phyloP scores from a whole-genome alignment of 2,329 filamentous ascomycete species.

The Fusarium sp. region DNA sequence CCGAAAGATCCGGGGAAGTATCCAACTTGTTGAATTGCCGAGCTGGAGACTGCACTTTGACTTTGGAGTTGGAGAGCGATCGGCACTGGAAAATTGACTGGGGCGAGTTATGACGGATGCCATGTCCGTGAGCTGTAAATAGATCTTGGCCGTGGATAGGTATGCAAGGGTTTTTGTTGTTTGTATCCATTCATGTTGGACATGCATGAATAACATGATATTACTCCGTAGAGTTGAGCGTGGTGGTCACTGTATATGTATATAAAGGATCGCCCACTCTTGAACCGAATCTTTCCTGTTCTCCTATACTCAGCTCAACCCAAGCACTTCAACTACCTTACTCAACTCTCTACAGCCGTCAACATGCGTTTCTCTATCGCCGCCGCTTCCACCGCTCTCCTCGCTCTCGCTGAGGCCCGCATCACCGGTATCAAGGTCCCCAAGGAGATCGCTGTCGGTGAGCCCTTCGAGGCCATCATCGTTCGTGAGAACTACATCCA shows the following conservation, averaged over 20 bases:
- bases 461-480: conserved; percentile 51
- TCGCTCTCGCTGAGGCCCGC: conserved; percentile 48
- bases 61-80: conserved; percentile 1
- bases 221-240: neutral
- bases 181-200: neutral
- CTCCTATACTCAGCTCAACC: neutral
- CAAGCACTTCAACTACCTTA: neutral
- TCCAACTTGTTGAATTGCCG: neutral
- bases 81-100: neutral
- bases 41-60: neutral
- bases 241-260: neutral
- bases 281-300: neutral
- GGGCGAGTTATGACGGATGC: conserved; percentile 16
- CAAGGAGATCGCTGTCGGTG: conserved; percentile 50
- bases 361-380: conserved; percentile 42
- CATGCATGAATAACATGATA: neutral
- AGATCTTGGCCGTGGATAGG: conserved; percentile 1
- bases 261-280: conserved; percentile 8
- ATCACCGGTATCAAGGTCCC: conserved; percentile 56
- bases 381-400: conserved; percentile 38
- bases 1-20: neutral
- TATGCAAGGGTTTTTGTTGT: neutral
- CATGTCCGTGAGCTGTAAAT: conserved; percentile 19
- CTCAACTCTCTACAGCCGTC: neutral
- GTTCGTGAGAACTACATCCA: conserved; percentile 56